Base-by-base conservation (phyloP, 1,139 yeast species). In the Yamadazyma oceani region DNA sequence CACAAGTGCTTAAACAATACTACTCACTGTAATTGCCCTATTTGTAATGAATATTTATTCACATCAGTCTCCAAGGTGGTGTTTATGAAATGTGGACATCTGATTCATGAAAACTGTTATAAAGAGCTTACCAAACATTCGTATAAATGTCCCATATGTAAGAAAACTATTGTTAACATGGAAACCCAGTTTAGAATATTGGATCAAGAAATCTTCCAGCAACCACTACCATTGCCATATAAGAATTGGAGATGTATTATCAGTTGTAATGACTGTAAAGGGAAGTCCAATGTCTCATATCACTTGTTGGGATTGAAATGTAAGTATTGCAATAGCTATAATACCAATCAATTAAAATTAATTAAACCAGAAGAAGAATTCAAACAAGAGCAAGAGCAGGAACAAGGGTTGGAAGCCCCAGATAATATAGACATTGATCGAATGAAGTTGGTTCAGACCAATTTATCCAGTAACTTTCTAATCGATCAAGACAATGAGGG, bases 41-140 rank as follows among this genome's bases (percentile, higher is more conserved):
- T 90, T 26, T 90, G 97, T 62, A 88, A 85, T 43, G 97, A 89
- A 51, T 89, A 83, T 57, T 78, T 90, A 76, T 90, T 90, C 57
- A 85, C 89, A 5, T 83, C 94, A n/a, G 80, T 85, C 4, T 76
- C 73, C 52, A 84, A 89, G 21, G 95, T 89, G 28, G 95, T 88
- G 13, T 88, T 89, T 58, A 88, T 90, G 96, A 76, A 79, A 35
- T 90, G 97, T 61, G 97, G 97, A 3, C 97, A 90, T 62, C 87
- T 95, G 34, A 89, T 90, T 44, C 97, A 90, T 62, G 89, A 88
- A 55, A 58, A 63, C 24, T 90, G 97, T 57, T 89, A 82, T 56
- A 82, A 82, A 42, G 92, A 86, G 49, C 80, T 85, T 57, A 78
- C 88, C 14, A 75, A 80, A 48, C 88, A 85, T 54, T 80, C 87